These are phyloP conservation scores for Solanum paucissectum DNA, from an alignment of 257 asterid species.

Conservation along the genomic window DNA sequence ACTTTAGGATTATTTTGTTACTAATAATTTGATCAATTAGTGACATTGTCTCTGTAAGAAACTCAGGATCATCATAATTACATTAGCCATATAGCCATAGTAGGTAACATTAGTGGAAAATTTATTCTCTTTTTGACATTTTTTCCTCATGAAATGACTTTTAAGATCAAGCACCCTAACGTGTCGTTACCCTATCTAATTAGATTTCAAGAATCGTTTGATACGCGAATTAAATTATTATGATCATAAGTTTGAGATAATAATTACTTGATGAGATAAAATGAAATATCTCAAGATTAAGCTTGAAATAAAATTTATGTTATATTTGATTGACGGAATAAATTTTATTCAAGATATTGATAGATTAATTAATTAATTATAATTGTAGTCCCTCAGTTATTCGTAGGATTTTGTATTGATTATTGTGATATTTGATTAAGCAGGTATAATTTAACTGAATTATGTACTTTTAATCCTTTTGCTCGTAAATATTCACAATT, in stretches of 20 bases:
- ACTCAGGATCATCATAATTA: slow-evolving; percentile 22
- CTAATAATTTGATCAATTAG: slow-evolving; percentile 11
- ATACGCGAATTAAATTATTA: no score
- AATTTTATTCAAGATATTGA: neutral
- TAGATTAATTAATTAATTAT: neutral
- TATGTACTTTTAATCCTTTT: neutral
- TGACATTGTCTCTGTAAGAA: neutral
- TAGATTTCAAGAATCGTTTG: neutral
- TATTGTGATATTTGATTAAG: neutral
- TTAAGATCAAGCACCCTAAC: neutral
- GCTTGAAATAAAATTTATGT: neutral
- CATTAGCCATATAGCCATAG: neutral
- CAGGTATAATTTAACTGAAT: neutral
- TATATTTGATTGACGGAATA: no score
- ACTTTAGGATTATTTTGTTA: slow-evolving; percentile 11
- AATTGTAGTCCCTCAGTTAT: neutral
- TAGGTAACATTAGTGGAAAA: neutral
- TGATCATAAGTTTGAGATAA: no score
- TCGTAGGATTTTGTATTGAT: neutral
- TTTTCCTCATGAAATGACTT: neutral
- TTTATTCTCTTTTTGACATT: neutral
- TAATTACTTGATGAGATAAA: neutral
- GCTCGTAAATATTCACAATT: neutral
- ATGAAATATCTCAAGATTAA: neutral
- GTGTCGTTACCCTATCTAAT: neutral